These are phyloP conservation scores for Quercus berberidifolia DNA, from an alignment of 306 rosid species.

Conservation along the genomic window DNA sequence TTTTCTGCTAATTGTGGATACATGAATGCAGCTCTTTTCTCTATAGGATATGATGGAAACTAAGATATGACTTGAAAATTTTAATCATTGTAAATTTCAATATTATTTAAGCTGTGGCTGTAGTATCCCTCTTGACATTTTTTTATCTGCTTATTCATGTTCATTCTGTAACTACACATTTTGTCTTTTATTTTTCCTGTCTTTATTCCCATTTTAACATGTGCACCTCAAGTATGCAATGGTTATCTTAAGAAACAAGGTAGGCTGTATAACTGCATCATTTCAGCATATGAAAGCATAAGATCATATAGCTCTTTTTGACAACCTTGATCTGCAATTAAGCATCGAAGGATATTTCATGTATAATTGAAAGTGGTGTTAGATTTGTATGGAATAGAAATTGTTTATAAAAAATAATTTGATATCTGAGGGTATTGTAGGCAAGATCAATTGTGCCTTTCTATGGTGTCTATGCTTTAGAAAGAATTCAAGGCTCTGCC, in stretches of 20 bases:
- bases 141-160: not conserved
- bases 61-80: not conserved
- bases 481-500: not conserved
- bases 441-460: not conserved
- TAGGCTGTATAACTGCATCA: not conserved
- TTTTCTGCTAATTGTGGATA: not conserved
- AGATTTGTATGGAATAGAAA: not conserved
- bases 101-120: not conserved
- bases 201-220: not conserved
- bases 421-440: not conserved
- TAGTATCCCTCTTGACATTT: not conserved
- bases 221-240: not conserved
- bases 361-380: not conserved
- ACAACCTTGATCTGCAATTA: not conserved
- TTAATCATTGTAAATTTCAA: not conserved
- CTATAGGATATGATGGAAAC: not conserved
- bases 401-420: not conserved
- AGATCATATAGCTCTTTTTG: not conserved
- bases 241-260: not conserved
- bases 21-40: not conserved
- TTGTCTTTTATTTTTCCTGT: not conserved
- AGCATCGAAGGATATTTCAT: not conserved
- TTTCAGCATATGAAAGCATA: not conserved
- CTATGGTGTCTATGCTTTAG: not conserved
- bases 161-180: not conserved